Base-by-base conservation (phyloP, 768 basidiomycete species). In the Tephrocybe sp. region DNA sequence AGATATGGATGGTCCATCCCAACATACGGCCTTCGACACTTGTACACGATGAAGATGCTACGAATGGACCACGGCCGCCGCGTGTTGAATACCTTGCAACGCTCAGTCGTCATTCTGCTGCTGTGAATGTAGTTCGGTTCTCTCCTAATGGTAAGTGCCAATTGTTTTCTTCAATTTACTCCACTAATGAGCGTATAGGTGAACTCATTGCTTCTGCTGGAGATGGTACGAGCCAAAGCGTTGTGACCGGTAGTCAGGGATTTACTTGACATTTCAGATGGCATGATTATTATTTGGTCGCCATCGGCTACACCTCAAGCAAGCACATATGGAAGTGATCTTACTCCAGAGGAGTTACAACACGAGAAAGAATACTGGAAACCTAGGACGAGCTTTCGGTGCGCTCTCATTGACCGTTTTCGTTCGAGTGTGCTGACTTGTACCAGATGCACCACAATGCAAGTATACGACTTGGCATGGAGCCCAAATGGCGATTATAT, bases 401-500 rank as follows among this genome's bases (percentile, higher is more conserved):
- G 42, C 58, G 64, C 40, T 48, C 33, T 21, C 6, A 27, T 2
- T 27, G 42, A 44, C 39, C 23, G 4, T 40, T 1, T 18, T 42
- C 19, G n/a, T 22, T 25, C 25, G 6, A 16, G 30, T 23, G 46
- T 37, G 22, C 11, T 49, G 31, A 42, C 21, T 22, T 34, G 11
- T 30, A 13, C n/a, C 61, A 95, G 94, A 50, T 92, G 91, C 57
- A 91, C 93, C 1, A 86, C 86, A 3, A 91, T 94, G 82, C 93
- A 98, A 65, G 93, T 98, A 5, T 99, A 99, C 65, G 97, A 99
- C 62, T 74, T 99, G 21, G 92, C 94, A 0, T 99, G 97, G 97
- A 93, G 91, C 57, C 97, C 97, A 0, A 86, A 88, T 15, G 93
- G 95, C 25, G 91, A 94, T 55, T 95, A 91, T 56, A 80, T 99